These are phyloP conservation scores for Dioscorea dumetorum DNA, from an alignment of 106 monocot genomes.

Conservation along the genomic window DNA sequence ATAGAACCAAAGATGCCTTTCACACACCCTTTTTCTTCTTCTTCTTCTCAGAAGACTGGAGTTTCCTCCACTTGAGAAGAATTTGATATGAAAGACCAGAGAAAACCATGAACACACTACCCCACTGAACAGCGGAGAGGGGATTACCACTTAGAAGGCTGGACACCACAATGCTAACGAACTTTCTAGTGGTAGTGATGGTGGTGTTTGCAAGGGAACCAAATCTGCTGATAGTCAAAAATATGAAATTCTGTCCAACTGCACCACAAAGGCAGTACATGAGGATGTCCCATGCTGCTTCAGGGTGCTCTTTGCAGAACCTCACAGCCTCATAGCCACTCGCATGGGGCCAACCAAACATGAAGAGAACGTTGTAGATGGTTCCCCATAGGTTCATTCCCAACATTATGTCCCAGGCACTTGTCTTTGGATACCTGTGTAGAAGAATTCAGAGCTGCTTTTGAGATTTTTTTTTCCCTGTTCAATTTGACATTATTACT, in stretches of 20 bases:
- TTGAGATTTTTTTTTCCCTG: no score
- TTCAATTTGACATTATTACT: no score
- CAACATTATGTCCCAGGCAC: conserved; percentile 97
- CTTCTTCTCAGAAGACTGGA: neutral
- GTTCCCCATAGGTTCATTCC: conserved; percentile 99
- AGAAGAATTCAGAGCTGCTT: neutral
- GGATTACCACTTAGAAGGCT: conserved; percentile 87
- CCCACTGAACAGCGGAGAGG: conserved; percentile 75
- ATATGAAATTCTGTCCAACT: conserved; percentile 90
- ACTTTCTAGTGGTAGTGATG: conserved; percentile 91
- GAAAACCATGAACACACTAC: conserved; percentile 88
- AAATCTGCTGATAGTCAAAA: conserved; percentile 76
- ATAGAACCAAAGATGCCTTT: neutral
- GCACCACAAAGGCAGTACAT: conserved; percentile 91
- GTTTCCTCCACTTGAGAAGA: conserved; percentile 30
- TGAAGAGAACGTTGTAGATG: conserved; percentile 67
- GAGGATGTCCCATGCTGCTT: conserved; percentile 94
- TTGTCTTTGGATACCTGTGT: conserved; percentile 79
- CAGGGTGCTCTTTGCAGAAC: conserved; percentile 77
- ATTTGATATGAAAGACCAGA: conserved; percentile 58
- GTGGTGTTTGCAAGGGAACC: conserved; percentile 94
- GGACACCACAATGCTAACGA: conserved; percentile 93
- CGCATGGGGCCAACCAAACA: conserved; percentile 77
- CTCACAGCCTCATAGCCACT: conserved; percentile 64
- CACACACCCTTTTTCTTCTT: conserved; percentile 7